These are phyloP conservation scores for Daldinia decipiens DNA, from an alignment of 495 filamentous ascomycete genomes.

Conservation along the genomic window DNA sequence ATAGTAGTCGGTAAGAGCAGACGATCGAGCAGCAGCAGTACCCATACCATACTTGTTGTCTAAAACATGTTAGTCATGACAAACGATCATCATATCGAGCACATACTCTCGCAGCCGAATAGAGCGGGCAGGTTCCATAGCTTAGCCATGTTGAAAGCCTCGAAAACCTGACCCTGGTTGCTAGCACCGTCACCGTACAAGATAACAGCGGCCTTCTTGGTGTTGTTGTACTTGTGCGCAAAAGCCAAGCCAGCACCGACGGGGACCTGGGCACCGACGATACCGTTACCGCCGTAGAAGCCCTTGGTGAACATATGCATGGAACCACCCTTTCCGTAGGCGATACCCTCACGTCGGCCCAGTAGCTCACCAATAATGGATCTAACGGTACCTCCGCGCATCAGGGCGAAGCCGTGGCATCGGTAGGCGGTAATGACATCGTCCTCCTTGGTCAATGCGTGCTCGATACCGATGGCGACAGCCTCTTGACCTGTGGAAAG, in stretches of 20 bases:
- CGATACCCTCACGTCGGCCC: constrained; percentile 93
- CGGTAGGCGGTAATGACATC: constrained; percentile 97
- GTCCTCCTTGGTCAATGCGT: constrained; percentile 89
- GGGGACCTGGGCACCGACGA: constrained; percentile 98
- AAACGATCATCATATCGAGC: neutral
- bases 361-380: constrained; percentile 97
- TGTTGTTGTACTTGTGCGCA: constrained; percentile 90
- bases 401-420: constrained; percentile 97
- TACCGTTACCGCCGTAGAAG: constrained; percentile 98
- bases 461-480: constrained; percentile 95
- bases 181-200: constrained; percentile 97
- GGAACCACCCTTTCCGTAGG: constrained; percentile 97
- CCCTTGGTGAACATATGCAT: constrained; percentile 99
- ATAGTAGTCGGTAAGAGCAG: constrained; percentile 98
- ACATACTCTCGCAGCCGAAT: constrained; percentile 97
- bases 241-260: constrained; percentile 97
- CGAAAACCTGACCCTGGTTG: constrained; percentile 99
- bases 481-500: constrained; percentile 97
- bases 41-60: constrained; percentile 99
- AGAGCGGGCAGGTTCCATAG: constrained; percentile 95
- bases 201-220: constrained; percentile 84
- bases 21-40: constrained; percentile 91
- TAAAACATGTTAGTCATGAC: constrained; percentile 53
- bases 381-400: constrained; percentile 92
- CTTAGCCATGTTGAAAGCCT: constrained; percentile 99